phyloP scores from a whole-genome alignment of 2,329 filamentous ascomycete genomes.

The Stenocarpella maydis region DNA sequence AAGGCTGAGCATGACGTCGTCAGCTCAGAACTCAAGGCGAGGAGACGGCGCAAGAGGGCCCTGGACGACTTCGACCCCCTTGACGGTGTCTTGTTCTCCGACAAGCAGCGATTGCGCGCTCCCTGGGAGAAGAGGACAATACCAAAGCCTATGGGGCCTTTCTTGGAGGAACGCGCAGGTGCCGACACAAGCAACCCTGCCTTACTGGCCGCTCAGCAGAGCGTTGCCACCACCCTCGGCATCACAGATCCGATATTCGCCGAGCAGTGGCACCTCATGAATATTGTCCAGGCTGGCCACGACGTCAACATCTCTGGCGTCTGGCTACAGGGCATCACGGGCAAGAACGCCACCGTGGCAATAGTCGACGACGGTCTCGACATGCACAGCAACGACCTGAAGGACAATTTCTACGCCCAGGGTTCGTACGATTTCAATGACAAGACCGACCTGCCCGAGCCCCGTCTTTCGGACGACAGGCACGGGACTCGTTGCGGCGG shows the following conservation, averaged over 20 bases:
- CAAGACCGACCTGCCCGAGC: slow-evolving; percentile 77
- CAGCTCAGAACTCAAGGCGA: slow-evolving; percentile 58
- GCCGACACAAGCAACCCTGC: slow-evolving; percentile 40
- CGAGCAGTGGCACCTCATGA: slow-evolving; percentile 96
- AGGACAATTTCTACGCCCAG: slow-evolving; percentile 89
- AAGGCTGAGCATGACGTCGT: slow-evolving; percentile 69
- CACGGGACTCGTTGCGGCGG: slow-evolving; percentile 96
- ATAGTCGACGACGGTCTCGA: slow-evolving; percentile 97
- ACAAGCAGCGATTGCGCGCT: slow-evolving; percentile 71
- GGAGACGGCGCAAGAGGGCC: slow-evolving; percentile 69
- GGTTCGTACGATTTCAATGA: slow-evolving; percentile 99
- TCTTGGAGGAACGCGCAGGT: slow-evolving; percentile 25
- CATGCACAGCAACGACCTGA: slow-evolving; percentile 92
- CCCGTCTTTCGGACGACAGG: slow-evolving; percentile 82
- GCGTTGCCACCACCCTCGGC: slow-evolving; percentile 70
- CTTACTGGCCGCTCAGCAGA: slow-evolving; percentile 61
- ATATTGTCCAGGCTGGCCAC: slow-evolving; percentile 80
- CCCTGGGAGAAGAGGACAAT: slow-evolving; percentile 62
- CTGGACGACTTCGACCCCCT: slow-evolving; percentile 64
- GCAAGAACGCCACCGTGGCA: slow-evolving; percentile 86
- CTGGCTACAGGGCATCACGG: slow-evolving; percentile 91
- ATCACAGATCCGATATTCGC: slow-evolving; percentile 92
- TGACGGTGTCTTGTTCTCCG: slow-evolving; percentile 77
- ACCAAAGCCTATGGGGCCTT: slow-evolving; percentile 48
- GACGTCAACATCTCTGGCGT: slow-evolving; percentile 96